Percentiles rank a stretch among this genome's conserved stretches.
These are phyloP conservation scores for Trichosporon faecale DNA, from an alignment of 1,284 basidiomycete species.

Conservation along the genomic window DNA sequence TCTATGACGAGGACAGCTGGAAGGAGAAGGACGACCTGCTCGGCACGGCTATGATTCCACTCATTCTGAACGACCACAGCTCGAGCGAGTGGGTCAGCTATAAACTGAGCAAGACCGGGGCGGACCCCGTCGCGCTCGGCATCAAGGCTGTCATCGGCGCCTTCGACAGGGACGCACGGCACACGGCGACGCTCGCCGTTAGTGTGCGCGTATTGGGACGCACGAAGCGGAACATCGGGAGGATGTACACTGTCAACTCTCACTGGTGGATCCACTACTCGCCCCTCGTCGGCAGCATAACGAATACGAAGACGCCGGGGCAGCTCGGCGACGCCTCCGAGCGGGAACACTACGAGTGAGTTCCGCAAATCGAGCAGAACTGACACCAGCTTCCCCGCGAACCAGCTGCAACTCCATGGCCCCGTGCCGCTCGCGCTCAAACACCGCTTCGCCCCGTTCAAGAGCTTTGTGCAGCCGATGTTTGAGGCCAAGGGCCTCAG, in stretches of 20 bases:
- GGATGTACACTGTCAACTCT: slow-evolving; percentile 54
- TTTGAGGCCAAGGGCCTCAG: slow-evolving; percentile 52
- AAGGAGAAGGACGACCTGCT: slow-evolving; percentile 55
- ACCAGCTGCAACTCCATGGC: slow-evolving; percentile 55
- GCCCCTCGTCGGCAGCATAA: slow-evolving; percentile 45
- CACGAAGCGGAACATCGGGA: slow-evolving; percentile 49
- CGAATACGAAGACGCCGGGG: slow-evolving; percentile 36
- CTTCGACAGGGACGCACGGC: neutral
- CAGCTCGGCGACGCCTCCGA: slow-evolving; percentile 20
- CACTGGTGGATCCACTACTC: slow-evolving; percentile 50
- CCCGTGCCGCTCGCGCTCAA: slow-evolving; percentile 55
- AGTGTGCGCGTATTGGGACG: slow-evolving; percentile 51
- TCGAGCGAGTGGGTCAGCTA: slow-evolving; percentile 18
- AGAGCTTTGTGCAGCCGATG: slow-evolving; percentile 54
- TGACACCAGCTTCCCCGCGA: slow-evolving; percentile 54
- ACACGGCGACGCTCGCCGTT: slow-evolving; percentile 31
- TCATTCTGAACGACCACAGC: slow-evolving; percentile 30
- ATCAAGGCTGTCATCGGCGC: neutral
- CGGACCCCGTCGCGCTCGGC: slow-evolving; percentile 43
- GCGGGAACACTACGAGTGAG: slow-evolving; percentile 23
- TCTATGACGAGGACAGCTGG: slow-evolving; percentile 55
- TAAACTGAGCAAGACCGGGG: slow-evolving; percentile 52
- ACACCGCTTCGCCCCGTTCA: slow-evolving; percentile 56
- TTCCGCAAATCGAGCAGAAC: neutral
- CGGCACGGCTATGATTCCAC: slow-evolving; percentile 47